These are phyloP conservation scores for Apiospora malaysiana DNA, from an alignment of 2,329 filamentous ascomycete genomes.

Conservation along the genomic window DNA sequence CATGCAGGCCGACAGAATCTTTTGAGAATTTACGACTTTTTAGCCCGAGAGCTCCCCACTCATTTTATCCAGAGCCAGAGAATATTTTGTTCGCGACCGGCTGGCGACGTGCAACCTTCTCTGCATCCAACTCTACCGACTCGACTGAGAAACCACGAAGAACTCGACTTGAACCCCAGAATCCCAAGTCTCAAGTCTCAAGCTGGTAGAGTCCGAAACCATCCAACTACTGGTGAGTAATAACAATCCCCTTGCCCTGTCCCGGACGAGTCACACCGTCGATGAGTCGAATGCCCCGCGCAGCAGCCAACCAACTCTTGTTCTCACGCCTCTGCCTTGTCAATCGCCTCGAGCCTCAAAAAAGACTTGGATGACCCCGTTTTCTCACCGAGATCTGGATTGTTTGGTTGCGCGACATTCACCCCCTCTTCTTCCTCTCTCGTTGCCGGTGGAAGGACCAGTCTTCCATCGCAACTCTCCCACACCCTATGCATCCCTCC, in stretches of 20 bases:
- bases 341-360: background rate
- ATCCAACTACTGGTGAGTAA: background rate
- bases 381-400: background rate
- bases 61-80: slow-evolving; percentile 4
- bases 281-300: slow-evolving; percentile 14
- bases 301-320: background rate
- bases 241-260: background rate
- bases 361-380: background rate
- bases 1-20: slow-evolving; percentile 15
- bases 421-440: background rate
- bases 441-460: background rate
- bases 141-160: background rate
- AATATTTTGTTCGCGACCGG: slow-evolving; percentile 16
- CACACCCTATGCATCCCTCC: background rate
- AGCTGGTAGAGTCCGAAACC: background rate
- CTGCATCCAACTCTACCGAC: background rate
- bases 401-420: background rate
- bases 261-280: slow-evolving; percentile 1
- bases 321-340: background rate
- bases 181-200: background rate
- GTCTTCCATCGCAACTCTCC: background rate
- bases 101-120: background rate
- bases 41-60: slow-evolving; percentile 12
- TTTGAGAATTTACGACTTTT: background rate
- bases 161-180: background rate